These are phyloP conservation scores for Talaromyces thailandensis DNA, from an alignment of 495 filamentous ascomycete species.

Conservation along the genomic window DNA sequence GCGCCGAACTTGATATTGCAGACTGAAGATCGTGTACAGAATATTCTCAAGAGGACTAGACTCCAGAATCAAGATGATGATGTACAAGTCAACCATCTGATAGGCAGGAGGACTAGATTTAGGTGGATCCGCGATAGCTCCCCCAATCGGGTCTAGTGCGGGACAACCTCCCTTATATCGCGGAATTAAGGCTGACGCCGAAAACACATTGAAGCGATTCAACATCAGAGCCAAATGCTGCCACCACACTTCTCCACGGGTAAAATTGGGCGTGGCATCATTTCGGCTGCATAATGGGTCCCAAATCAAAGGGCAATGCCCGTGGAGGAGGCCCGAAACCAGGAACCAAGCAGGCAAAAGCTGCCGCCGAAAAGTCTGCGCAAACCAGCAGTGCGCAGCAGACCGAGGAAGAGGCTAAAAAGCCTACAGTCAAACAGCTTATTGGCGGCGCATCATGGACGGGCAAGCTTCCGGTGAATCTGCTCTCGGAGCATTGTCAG, in stretches of 20 bases:
- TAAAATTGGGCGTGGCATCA: conserved; percentile 4
- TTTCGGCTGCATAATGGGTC: conserved; percentile 21
- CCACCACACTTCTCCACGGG: conserved; percentile 15
- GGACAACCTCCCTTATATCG: conserved; percentile 12
- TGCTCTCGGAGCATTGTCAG: conserved; percentile 90
- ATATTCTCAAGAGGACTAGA: neutral
- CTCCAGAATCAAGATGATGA: neutral
- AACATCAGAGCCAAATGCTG: neutral
- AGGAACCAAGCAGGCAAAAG: conserved; percentile 38
- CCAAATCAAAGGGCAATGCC: conserved; percentile 34
- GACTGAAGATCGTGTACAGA: too few species aligned
- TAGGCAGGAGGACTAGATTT: neutral
- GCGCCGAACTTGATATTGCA: neutral
- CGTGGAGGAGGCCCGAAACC: conserved; percentile 32
- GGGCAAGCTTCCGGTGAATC: conserved; percentile 86
- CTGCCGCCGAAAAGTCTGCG: conserved; percentile 23
- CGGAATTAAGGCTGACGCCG: neutral
- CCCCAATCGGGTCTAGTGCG: conserved; percentile 28
- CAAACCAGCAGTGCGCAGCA: conserved; percentile 21
- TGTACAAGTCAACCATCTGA: neutral
- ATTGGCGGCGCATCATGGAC: conserved; percentile 97
- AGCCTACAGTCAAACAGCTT: conserved; percentile 73
- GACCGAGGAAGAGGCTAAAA: conserved; percentile 49
- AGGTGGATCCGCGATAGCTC: neutral
- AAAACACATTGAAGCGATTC: neutral